Evolutionary conservation across 2,329 filamentous ascomycete species (phyloP).

Genomic region (Aspergillus neotritici): DNA sequence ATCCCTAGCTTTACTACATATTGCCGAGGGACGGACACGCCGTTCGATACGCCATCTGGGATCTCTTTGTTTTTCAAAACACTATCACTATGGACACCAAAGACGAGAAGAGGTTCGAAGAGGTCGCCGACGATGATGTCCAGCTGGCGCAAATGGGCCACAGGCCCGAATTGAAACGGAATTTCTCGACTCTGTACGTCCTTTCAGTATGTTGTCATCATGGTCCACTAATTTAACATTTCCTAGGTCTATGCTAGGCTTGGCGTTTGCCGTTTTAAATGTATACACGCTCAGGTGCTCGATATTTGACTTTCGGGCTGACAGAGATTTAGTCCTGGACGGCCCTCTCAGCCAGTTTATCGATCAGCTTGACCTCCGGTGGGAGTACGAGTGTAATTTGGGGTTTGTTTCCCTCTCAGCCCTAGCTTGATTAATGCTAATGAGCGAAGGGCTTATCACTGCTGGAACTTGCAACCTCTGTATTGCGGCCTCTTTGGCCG

Average conservation of each 20-base stretch:
- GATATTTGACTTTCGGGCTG: background rate
- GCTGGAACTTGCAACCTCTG: constrained; percentile 64
- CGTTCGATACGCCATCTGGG: too few species aligned
- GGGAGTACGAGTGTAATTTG: constrained; percentile 67
- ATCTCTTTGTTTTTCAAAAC: too few species aligned
- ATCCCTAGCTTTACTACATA: too few species aligned
- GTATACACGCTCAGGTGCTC: constrained; percentile 11
- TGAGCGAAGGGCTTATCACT: constrained; percentile 42
- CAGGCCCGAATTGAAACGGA: constrained; percentile 52
- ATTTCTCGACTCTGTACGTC: constrained; percentile 48
- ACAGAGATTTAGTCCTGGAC: constrained; percentile 47
- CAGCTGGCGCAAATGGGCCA: constrained; percentile 50
- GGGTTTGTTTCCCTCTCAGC: constrained; percentile 44
- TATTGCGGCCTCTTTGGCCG: constrained; percentile 62
- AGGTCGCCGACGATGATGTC: constrained; percentile 32
- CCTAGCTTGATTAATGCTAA: background rate
- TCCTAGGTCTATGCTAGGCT: constrained; percentile 50
- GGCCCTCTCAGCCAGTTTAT: constrained; percentile 53
- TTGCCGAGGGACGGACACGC: too few species aligned
- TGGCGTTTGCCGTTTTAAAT: constrained; percentile 58
- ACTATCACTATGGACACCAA: constrained; percentile 7
- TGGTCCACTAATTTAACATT: constrained; percentile 1
- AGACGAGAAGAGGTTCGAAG: constrained; percentile 2
- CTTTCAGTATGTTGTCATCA: background rate
- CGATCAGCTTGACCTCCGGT: constrained; percentile 62